Evolutionary conservation across 768 basidiomycete species (phyloP).

Genomic region (Psilocybe cubensis): DNA sequence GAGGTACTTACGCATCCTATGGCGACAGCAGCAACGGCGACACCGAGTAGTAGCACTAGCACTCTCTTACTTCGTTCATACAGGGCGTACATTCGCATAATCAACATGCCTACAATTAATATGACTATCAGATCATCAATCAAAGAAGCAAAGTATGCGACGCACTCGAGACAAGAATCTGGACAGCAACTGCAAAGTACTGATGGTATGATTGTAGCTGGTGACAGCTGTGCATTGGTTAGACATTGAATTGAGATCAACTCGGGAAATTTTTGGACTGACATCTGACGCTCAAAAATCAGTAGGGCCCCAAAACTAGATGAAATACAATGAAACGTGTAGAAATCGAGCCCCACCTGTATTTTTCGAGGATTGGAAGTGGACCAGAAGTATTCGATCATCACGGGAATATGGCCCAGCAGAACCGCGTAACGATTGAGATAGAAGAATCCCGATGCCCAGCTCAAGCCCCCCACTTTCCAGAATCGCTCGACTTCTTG

Average conservation of each 20-base stretch:
- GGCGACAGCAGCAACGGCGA: conserved; percentile 24
- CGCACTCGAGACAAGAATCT: conserved; percentile 38
- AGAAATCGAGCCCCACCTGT: conserved; percentile 22
- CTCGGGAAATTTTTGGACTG: conserved; percentile 3
- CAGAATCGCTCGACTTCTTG: conserved; percentile 49
- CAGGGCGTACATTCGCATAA: conserved; percentile 48
- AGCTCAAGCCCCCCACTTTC: conserved; percentile 40
- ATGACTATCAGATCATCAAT: neutral
- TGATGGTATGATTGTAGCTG: conserved; percentile 37
- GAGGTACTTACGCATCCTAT: conserved; percentile 37
- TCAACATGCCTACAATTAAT: conserved; percentile 27
- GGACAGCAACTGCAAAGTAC: conserved; percentile 35
- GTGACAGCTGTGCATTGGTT: conserved; percentile 29
- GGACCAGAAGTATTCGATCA: conserved; percentile 36
- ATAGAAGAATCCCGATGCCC: conserved; percentile 41
- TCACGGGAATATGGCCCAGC: conserved; percentile 39
- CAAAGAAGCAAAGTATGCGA: neutral
- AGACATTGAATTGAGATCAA: neutral
- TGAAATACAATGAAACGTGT: neutral
- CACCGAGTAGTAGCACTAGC: conserved; percentile 28
- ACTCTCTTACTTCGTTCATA: conserved; percentile 38
- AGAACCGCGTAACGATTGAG: conserved; percentile 45
- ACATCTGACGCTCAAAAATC: conserved; percentile 5
- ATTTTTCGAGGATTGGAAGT: conserved; percentile 28
- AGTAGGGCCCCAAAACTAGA: neutral